These are phyloP conservation scores for Irpex sp. DNA, from an alignment of 1,284 basidiomycete species.

Conservation along the genomic window DNA sequence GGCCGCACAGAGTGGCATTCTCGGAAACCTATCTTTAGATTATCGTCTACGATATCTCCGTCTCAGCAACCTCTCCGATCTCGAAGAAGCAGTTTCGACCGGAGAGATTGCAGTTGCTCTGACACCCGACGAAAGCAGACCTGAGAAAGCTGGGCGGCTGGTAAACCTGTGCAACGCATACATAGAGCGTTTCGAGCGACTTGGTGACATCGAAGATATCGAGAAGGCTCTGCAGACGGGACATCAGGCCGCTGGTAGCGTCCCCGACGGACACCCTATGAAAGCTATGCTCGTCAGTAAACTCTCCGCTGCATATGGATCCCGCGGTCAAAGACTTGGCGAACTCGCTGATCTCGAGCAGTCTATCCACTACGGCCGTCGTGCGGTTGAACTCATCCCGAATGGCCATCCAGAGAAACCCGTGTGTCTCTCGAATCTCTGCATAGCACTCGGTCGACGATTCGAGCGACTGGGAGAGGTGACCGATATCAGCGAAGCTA, in stretches of 20 bases:
- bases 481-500: background rate
- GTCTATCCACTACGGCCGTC: background rate
- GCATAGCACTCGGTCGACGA: background rate
- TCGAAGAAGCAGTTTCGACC: no score
- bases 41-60: no score
- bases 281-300: background rate
- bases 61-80: no score
- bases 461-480: background rate
- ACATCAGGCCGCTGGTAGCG: background rate
- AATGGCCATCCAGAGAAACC: background rate
- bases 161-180: no score
- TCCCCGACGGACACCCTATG: background rate
- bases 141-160: no score
- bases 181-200: no score
- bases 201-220: background rate
- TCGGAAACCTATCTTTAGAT: background rate
- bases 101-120: no score
- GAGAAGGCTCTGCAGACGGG: background rate
- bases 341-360: background rate
- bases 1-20: background rate
- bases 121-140: no score
- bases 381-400: background rate
- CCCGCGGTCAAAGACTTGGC: background rate
- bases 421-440: background rate
- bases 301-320: background rate